Percentiles rank a stretch among this genome's conserved stretches.
Conservation (phyloP, 345 rosid genomes). For the Linum tenue region DNA sequence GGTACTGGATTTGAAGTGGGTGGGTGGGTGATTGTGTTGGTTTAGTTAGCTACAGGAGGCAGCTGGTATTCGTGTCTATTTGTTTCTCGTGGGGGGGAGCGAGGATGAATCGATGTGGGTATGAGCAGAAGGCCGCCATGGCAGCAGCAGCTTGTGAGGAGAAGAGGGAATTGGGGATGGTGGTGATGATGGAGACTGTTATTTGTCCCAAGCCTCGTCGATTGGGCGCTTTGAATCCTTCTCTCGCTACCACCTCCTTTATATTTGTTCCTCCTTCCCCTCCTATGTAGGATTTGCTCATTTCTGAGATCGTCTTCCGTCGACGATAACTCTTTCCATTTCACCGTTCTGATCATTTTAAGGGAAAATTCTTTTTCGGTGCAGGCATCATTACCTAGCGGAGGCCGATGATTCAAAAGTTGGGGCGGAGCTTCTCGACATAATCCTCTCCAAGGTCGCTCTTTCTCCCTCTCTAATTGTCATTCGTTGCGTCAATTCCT, state of each 20-base stretch:
- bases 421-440: constrained; percentile 56
- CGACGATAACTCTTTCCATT: neutral
- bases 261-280: neutral
- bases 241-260: constrained; percentile 5
- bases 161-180: constrained; percentile 14
- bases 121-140: constrained; percentile 30
- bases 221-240: constrained; percentile 29
- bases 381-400: constrained; percentile 20
- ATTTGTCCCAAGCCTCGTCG: constrained; percentile 58
- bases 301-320: neutral
- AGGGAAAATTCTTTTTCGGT: neutral
- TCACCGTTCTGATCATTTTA: neutral
- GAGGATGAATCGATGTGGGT: constrained; percentile 21
- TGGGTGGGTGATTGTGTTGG: constrained; percentile 12
- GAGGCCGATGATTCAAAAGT: constrained; percentile 45
- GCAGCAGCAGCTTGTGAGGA: constrained; percentile 33
- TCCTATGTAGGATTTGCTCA: neutral
- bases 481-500: neutral
- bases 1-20: neutral
- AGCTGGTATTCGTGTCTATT: too few species aligned
- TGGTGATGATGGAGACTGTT: constrained; percentile 26
- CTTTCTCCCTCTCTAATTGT: neutral
- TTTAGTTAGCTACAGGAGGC: neutral
- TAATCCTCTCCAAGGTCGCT: constrained; percentile 45
- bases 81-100: neutral